Evolutionary conservation across 768 basidiomycete genomes (phyloP).

Genomic region (Leucosporidium yakuticum): DNA sequence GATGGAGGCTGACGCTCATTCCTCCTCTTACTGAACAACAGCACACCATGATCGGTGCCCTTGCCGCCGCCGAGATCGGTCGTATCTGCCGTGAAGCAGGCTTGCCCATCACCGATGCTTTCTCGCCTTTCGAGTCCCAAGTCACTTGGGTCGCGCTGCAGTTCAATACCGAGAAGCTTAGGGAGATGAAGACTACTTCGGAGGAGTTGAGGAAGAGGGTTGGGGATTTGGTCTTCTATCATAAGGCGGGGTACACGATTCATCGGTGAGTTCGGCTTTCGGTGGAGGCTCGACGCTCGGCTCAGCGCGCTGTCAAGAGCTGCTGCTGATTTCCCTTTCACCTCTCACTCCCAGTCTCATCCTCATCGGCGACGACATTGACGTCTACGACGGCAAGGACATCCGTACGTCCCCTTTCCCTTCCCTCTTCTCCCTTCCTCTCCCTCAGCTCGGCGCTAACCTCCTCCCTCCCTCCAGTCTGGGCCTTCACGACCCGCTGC

Average conservation of each 20-base stretch:
- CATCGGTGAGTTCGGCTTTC: no score
- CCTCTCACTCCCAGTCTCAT: no score
- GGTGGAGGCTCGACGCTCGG: no score
- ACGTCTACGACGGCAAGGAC: conserved; percentile 11
- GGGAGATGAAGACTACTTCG: background rate
- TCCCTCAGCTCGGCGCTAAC: no score
- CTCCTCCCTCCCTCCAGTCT: background rate
- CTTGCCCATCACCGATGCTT: background rate
- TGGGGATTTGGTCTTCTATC: background rate
- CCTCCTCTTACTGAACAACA: no score
- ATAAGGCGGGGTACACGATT: conserved; percentile 5
- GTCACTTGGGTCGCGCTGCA: conserved; percentile 5
- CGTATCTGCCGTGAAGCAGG: background rate
- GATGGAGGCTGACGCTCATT: background rate
- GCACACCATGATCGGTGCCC: conserved; percentile 11
- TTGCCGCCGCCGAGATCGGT: background rate
- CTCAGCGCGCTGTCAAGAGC: no score
- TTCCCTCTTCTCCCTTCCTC: no score
- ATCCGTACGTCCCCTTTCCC: no score
- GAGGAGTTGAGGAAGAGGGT: conserved; percentile 3
- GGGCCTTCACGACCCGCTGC: conserved; percentile 5
- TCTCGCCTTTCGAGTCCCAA: conserved; percentile 2
- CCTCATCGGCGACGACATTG: conserved; percentile 3
- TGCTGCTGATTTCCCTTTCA: no score
- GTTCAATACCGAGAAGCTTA: background rate